These are phyloP conservation scores for Erucastrum elatum DNA, from an alignment of 345 rosid genomes.

Conservation along the genomic window DNA sequence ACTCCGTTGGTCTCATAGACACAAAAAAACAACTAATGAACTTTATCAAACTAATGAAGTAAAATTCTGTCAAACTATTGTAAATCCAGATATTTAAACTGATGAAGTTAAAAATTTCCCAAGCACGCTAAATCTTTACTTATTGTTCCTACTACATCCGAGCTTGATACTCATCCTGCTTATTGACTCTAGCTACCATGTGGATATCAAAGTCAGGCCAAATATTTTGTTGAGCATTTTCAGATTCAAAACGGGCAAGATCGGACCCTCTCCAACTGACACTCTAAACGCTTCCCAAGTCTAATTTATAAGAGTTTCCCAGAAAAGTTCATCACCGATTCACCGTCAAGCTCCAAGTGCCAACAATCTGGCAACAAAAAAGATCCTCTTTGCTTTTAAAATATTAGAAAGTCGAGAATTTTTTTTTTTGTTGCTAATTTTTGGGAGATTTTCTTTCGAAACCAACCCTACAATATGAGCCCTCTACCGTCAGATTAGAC, in stretches of 20 bases:
- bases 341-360: not conserved
- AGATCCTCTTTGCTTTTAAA: not conserved
- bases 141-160: not conserved
- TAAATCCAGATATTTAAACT: too few species aligned
- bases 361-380: conserved; percentile 6
- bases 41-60: too few species aligned
- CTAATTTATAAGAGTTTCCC: not conserved
- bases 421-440: too few species aligned
- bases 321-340: not conserved
- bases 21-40: not conserved
- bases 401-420: too few species aligned
- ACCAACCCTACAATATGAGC: conserved; percentile 4
- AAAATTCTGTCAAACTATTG: too few species aligned
- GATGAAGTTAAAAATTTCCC: too few species aligned
- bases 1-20: not conserved
- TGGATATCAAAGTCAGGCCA: not conserved
- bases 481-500: too few species aligned
- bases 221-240: not conserved
- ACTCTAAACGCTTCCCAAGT: not conserved
- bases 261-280: not conserved
- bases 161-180: not conserved
- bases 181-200: not conserved
- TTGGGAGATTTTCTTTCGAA: not conserved
- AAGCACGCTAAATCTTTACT: too few species aligned
- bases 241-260: not conserved